phyloP scores from a whole-genome alignment of 1,139 yeast species.

The Geotrichum bryndzae region DNA sequence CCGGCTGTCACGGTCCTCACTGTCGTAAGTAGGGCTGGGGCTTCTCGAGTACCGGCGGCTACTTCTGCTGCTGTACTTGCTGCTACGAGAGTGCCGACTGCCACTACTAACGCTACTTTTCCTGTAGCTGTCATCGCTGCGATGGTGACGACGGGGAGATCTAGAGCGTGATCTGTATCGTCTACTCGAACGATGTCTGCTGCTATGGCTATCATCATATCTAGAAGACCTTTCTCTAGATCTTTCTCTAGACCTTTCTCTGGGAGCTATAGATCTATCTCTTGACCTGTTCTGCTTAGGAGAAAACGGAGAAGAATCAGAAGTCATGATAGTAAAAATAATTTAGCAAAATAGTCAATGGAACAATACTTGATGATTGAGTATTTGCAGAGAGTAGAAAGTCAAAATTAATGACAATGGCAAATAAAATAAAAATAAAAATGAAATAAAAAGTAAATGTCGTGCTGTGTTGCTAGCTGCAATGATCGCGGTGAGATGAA shows the following conservation, averaged over 20 bases:
- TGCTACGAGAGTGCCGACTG: neutral
- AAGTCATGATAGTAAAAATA: neutral
- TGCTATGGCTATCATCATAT: neutral
- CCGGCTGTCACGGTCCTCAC: constrained; percentile 31
- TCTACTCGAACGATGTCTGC: neutral
- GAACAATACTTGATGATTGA: neutral
- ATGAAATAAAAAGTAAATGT: too few species aligned
- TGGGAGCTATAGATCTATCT: neutral
- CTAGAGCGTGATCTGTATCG: neutral
- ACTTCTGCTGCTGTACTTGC: neutral
- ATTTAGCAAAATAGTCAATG: neutral
- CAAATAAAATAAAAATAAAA: neutral
- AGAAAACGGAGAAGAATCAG: neutral
- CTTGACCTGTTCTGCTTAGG: neutral
- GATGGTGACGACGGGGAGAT: neutral
- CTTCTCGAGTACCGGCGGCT: neutral
- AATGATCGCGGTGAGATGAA: too few species aligned
- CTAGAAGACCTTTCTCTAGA: neutral
- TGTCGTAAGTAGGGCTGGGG: constrained; percentile 4
- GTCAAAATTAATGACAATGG: neutral
- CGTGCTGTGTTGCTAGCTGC: too few species aligned
- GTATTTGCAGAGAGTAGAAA: neutral
- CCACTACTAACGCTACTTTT: neutral
- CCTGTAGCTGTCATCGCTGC: neutral
- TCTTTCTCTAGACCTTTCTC: neutral